Conservation (phyloP, 2,329 filamentous ascomycete species). For the Kalaharituber pfeilii region DNA sequence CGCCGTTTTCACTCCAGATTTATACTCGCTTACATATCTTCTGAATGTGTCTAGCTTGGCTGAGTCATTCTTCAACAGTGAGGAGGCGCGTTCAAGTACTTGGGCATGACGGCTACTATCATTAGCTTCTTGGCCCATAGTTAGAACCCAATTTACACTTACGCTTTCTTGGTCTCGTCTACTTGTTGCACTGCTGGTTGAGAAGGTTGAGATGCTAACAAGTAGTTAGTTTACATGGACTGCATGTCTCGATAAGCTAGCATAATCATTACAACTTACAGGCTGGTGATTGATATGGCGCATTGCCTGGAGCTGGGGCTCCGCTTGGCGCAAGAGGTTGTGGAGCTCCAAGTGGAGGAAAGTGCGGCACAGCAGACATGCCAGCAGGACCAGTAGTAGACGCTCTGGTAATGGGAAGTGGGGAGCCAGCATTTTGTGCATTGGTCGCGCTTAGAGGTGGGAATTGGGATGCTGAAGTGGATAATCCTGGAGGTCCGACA, state of each 20-base stretch:
- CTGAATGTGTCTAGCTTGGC: constrained; percentile 65
- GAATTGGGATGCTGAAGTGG: constrained; percentile 12
- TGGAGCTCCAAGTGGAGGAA: constrained; percentile 10
- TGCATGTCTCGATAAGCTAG: too few species aligned
- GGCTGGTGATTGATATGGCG: neutral
- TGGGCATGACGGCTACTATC: constrained; percentile 41
- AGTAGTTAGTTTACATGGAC: constrained; percentile 12
- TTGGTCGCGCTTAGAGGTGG: constrained; percentile 5
- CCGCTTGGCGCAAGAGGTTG: neutral
- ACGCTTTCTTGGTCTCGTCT: neutral
- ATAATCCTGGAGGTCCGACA: constrained; percentile 18
- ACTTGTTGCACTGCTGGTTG: too few species aligned
- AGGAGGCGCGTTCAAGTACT: constrained; percentile 69
- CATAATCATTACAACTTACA: too few species aligned
- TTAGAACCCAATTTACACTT: constrained; percentile 4
- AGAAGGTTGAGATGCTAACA: neutral
- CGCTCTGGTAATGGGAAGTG: neutral
- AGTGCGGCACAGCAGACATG: constrained; percentile 9
- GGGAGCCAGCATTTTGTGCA: constrained; percentile 6
- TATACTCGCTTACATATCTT: constrained; percentile 59
- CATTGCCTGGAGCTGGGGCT: neutral
- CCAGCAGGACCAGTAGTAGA: neutral
- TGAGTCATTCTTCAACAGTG: constrained; percentile 59
- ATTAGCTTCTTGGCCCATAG: constrained; percentile 24
- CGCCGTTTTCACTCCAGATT: constrained; percentile 49